Evolutionary conservation across 2,329 filamentous ascomycete genomes (phyloP).

Genomic region (Trichophyton equinum): DNA sequence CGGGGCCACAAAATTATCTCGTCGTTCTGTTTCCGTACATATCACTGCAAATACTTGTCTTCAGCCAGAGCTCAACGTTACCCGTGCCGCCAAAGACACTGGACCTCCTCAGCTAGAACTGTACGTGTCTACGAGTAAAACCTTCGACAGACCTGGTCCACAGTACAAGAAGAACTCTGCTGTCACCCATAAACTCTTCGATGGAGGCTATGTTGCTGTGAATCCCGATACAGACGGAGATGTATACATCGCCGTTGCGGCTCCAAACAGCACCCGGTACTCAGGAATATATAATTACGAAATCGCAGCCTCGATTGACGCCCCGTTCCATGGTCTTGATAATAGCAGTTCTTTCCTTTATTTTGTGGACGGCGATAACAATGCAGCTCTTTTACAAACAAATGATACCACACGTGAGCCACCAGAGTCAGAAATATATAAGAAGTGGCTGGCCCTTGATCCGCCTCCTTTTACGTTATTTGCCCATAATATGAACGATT

Average conservation of each 20-base stretch:
- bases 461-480: constrained; percentile 64
- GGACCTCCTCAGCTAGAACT: constrained; percentile 61
- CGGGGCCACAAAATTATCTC: constrained; percentile 14
- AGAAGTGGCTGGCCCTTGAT: constrained; percentile 45
- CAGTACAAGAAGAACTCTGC: constrained; percentile 31
- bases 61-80: constrained; percentile 51
- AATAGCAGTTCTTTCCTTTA: constrained; percentile 46
- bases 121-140: constrained; percentile 56
- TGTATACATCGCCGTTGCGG: constrained; percentile 65
- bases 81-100: constrained; percentile 29
- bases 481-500: constrained; percentile 48
- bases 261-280: constrained; percentile 53
- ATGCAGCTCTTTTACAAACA: constrained; percentile 66
- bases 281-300: constrained; percentile 64
- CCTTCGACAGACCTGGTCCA: constrained; percentile 56
- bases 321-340: constrained; percentile 54
- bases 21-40: constrained; percentile 46
- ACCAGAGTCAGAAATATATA: constrained; percentile 36
- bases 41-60: constrained; percentile 77
- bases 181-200: constrained; percentile 40
- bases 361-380: constrained; percentile 75
- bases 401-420: constrained; percentile 51
- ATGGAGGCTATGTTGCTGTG: constrained; percentile 57
- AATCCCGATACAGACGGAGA: constrained; percentile 48
- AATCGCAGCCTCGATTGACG: constrained; percentile 69